A percentile compares a stretch with the other conserved stretches of the same genome.
Evolutionary conservation across 1,139 yeast species (phyloP).

Genomic region (Candida frijolesensis): DNA sequence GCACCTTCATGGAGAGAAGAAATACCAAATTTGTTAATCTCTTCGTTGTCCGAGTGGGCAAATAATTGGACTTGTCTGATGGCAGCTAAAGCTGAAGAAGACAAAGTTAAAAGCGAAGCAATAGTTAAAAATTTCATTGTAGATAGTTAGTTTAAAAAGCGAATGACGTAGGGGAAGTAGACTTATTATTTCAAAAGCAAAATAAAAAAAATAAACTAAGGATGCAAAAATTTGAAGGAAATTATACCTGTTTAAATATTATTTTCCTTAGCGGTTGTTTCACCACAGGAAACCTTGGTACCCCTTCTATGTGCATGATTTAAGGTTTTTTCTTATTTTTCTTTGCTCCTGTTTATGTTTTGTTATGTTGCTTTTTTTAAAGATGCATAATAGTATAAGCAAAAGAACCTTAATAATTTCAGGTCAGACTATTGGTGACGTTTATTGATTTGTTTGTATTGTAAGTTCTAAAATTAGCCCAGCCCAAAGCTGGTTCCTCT

Average conservation of each 20-base stretch:
- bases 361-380: background rate
- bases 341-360: background rate
- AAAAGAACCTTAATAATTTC: background rate
- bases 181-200: background rate
- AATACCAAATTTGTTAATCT: conserved; percentile 31
- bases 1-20: conserved; percentile 55
- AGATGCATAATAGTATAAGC: background rate
- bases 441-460: background rate
- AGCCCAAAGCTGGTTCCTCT: background rate
- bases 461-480: background rate
- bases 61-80: conserved; percentile 19
- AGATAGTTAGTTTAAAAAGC: background rate
- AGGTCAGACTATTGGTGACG: background rate
- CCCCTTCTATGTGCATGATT: background rate
- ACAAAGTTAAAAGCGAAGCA: conserved; percentile 13
- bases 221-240: background rate
- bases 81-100: conserved; percentile 26
- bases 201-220: background rate
- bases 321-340: background rate
- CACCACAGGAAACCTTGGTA: background rate
- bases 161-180: background rate
- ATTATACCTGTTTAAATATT: background rate
- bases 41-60: conserved; percentile 24
- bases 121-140: conserved; percentile 23
- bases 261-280: background rate